A percentile compares a stretch with the other conserved stretches of the same genome.
These are phyloP conservation scores for Streptanthus diversifolius DNA, from an alignment of 345 rosid species.

Conservation along the genomic window DNA sequence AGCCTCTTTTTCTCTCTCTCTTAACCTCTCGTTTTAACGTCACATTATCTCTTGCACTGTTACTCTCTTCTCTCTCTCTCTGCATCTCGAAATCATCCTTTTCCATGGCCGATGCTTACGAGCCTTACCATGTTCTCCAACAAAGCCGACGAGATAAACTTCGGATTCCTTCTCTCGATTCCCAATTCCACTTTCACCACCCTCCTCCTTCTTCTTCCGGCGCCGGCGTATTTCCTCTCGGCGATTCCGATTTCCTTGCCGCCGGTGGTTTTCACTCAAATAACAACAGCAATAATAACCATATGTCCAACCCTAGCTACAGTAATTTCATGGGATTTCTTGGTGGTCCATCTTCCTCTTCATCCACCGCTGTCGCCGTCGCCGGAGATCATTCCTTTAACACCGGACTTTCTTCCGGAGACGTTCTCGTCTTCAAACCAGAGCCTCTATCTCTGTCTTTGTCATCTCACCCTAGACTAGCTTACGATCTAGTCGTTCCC, in stretches of 20 bases:
- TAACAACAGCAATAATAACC: constrained; percentile 44
- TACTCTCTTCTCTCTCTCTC: constrained; percentile 19
- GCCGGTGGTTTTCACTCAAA: constrained; percentile 48
- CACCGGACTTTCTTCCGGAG: constrained; percentile 37
- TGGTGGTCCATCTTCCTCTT: constrained; percentile 33
- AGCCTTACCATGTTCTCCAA: constrained; percentile 89
- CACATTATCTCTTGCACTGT: constrained; percentile 53
- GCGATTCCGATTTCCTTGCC: constrained; percentile 50
- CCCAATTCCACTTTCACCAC: constrained; percentile 29
- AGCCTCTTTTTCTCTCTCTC: constrained; percentile 24
- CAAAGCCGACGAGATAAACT: constrained; percentile 92
- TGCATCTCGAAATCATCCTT: neutral
- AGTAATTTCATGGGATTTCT: constrained; percentile 46
- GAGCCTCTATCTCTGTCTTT: constrained; percentile 66
- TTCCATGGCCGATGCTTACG: constrained; percentile 58
- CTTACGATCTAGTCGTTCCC: constrained; percentile 28
- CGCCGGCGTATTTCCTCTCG: constrained; percentile 48
- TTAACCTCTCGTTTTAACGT: constrained; percentile 61
- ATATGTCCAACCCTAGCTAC: constrained; percentile 45
- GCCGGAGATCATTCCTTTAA: constrained; percentile 36
- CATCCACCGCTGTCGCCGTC: constrained; percentile 26
- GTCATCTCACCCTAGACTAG: constrained; percentile 46
- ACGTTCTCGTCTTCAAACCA: constrained; percentile 50
- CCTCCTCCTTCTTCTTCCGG: constrained; percentile 23
- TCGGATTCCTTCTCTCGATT: constrained; percentile 41